Base-by-base conservation (phyloP, 202 grass and related monocot species). In the Saccharum hybrid region DNA sequence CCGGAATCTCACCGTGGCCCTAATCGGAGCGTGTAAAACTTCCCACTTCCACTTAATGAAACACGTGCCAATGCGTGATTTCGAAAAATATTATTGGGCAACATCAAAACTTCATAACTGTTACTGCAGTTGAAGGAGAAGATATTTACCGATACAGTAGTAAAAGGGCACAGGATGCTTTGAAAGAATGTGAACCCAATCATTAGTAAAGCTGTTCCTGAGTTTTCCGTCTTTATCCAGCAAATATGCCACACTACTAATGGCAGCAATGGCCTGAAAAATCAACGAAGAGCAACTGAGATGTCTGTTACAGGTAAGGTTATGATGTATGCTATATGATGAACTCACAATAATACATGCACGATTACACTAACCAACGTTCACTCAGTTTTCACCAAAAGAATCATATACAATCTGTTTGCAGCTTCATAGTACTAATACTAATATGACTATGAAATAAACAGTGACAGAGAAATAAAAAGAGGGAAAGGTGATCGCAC, bases 91-190 rank as follows among this genome's bases (percentile, higher is more conserved):
- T 46, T 49, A 49, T 15, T 13, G 4, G 3, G 13, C 46, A 60
- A 66, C n/a, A 45, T 18, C 16, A n/a, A 37, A 26, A 74, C 54
- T 51, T 26, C 3, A 30, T 52, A 69, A 72, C 11, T 41, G 28
- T 21, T 41, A 66, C 42, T 71, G 49, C 39, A 82, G 42, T 38
- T 62, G 16, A 31, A 46, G 54, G 39, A 41, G 39, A 18, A 87
- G 57, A 30, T 69, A 14, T 40, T 23, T 70, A 96, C 93, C 93
- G 73, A 83, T 80, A 76, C 90, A 96, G 72, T 96, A 96, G 74
- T 96, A 96, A 73, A 95, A 96, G 63, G 93, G 90, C 33, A 96
- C 64, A 2, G 88, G 93, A 87, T 96, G 93, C 80, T 92, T 96
- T 38, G 93, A 90, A 49, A 96, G 83, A 77, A 92, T 73, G 30